Base-by-base conservation (phyloP, 176 grass and related monocot genomes). In the Avena eriantha region DNA sequence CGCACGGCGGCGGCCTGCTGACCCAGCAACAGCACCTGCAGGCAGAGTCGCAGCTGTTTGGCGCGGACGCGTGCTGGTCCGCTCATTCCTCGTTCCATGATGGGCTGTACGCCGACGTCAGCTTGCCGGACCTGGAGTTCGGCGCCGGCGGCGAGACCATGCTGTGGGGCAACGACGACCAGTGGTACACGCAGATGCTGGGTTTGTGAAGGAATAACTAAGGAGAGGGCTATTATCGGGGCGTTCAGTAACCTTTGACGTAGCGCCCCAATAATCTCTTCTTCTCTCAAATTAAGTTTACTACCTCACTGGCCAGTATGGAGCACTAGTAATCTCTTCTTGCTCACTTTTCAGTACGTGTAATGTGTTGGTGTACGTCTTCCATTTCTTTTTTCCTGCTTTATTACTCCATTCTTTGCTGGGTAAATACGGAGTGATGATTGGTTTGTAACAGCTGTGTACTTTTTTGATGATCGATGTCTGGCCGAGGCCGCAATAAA, bases 101-200 rank as follows among this genome's bases (percentile, higher is more conserved):
- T 10, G 87, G 51, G 10, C 7, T 68, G 36, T 87, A 83, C 60
- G 59, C 68, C 9, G 64, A 90, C 60, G 18, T 84, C 0, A 82
- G 86, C 36, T 64, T 89, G 47, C 84, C 87, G 3, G 96, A 94
- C n/a, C 63, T 95, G 10, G 93, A 90, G 13, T 61, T 89, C 49
- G 70, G 69, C 15, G 84, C 84, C 49, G 70, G 54, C 15, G 84
- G 60, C 26, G 93, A 95, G 54, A 86, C 76, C 63, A 84, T 88
- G 36, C 5, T 39, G 82, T 96, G 93, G 93, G 86, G 82, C 33
- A 36, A 41, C 63, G 93, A 92, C 26, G 93, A 96, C 73, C 89
- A 89, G 31, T 95, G 90, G 93, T 89, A 82, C 76, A 86, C 51
- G 79, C 90, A 80, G 19, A 87, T 84, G 59, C 66, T 84, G 89